Evolutionary conservation across 768 basidiomycete species (phyloP), one percentile per base, ranked within the genome.

Genomic region (Lentinula boryana): DNA sequence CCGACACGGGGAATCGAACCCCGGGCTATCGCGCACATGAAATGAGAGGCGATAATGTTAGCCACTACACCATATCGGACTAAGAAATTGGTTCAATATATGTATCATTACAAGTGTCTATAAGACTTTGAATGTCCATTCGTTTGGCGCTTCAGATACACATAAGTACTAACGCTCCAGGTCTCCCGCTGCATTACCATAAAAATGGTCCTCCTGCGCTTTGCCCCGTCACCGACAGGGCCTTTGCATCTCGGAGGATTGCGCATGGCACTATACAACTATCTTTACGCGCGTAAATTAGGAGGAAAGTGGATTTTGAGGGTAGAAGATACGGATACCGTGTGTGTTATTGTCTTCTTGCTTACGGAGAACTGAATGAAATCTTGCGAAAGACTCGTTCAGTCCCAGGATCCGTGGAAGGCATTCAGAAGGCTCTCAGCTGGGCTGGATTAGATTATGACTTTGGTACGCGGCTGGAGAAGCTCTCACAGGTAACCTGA

Each of bases 151-250:
- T 27, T 3, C 27, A 27, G 3, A 27, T 27, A 27, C 27, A 27
- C 3, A 27, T 23, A n/a, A n/a, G n/a, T 23, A 27, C 27, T 27
- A 27, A 27, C 27, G 27, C 27, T 23, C 23, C 23, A 23, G 23
- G 23, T 23, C 27, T 27, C 27, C 4, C 27, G 27, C 27, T 27
- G 0, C 27, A 27, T 27, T 27, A 27, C 50, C 13, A 15, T 21
- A 36, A 5, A 12, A 21, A 86, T 86, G 78, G 81, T 80, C 10
- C 77, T 94, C 16, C 73, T 98, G 15, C 87, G 97, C 15, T 98
- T 99, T 72, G 97, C 96, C 2, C 97, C 97, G 1, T 98, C 97
- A 1, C 97, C 97, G 1, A 99, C 97, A 0, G 97, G 97, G 1
- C 82, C 88, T 35, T 77, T 98, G 4, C 97, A 99, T 72, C 85